Conservation (phyloP, 2,329 filamentous ascomycete species). For the Scedosporium aurantiacum region DNA sequence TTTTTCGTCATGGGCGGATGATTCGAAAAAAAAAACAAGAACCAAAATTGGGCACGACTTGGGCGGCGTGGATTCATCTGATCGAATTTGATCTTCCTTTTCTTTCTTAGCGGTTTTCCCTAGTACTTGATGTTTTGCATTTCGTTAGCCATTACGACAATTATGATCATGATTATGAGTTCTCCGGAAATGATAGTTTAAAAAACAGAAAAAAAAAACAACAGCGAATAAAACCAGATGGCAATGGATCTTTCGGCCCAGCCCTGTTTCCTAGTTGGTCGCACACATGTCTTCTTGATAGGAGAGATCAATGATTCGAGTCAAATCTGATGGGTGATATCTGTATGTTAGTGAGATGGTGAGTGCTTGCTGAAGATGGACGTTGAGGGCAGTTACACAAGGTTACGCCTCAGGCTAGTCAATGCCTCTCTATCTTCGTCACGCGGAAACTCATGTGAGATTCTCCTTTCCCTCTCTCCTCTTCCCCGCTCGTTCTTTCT, state of each 20-base stretch:
- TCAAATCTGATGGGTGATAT: no score
- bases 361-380: not conserved
- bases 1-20: not conserved
- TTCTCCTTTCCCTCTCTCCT: no score
- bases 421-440: not conserved
- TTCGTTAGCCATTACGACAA: not conserved
- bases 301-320: no score
- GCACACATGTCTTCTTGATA: no score
- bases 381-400: not conserved
- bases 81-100: not conserved
- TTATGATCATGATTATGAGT: not conserved
- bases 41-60: not conserved
- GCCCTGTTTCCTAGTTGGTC: no score
- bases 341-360: no score
- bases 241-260: not conserved
- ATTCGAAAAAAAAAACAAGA: not conserved
- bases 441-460: no score
- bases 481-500: no score
- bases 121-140: not conserved
- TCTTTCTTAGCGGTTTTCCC: not conserved
- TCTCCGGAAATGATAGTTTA: not conserved
- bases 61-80: not conserved
- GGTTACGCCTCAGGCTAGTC: not conserved
- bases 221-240: not conserved
- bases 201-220: not conserved